Evolutionary conservation across 257 asterid species (phyloP), one percentile per base, ranked within the genome.

Genomic region (Knoxia roxburghii): DNA sequence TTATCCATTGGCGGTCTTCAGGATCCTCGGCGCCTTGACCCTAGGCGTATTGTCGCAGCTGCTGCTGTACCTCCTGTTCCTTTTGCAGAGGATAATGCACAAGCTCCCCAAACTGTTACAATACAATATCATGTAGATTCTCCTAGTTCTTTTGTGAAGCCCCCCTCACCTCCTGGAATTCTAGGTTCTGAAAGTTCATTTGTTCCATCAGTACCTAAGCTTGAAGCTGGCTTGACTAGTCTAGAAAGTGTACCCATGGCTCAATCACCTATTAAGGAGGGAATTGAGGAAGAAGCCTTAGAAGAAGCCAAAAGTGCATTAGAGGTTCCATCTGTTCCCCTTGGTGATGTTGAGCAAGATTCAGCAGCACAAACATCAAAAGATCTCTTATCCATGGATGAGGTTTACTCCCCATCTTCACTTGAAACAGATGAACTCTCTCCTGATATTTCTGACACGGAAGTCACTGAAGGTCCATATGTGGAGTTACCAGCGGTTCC

Each of bases 21-120:
- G 99, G 99, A 94, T 82, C 97, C 97, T 62, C 97, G 99, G 27
- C 99, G 97, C 61, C 96, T 83, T 78, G 99, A 90, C 77, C 97
- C 99, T 10, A 82, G 97, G 75, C 92, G 95, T 63, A 58, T 61
- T 74, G 72, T 77, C 35, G 86, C 72, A 59, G 76, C 89, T 76
- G 81, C 56, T 73, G 91, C 83, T 76, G 82, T 73, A 72, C 85
- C 87, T 61, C 70, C 85, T 43, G 49, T 78, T 54, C 53, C 82
- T 73, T 55, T 60, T 68, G 63, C 75, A 71, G 99, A 94, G 73
- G 84, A 86, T 74, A 81, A 58, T 73, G 67, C 73, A 58, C 76
- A 69, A 79, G 56, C 86, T 62, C 17, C 72, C 55, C 91, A 82
- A 46, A 27, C 79, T 79, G 72, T 54, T 46, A 72, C 64, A 61